Base-by-base conservation (phyloP, 2,329 filamentous ascomycete genomes). In the Trichoderma semiorbis region DNA sequence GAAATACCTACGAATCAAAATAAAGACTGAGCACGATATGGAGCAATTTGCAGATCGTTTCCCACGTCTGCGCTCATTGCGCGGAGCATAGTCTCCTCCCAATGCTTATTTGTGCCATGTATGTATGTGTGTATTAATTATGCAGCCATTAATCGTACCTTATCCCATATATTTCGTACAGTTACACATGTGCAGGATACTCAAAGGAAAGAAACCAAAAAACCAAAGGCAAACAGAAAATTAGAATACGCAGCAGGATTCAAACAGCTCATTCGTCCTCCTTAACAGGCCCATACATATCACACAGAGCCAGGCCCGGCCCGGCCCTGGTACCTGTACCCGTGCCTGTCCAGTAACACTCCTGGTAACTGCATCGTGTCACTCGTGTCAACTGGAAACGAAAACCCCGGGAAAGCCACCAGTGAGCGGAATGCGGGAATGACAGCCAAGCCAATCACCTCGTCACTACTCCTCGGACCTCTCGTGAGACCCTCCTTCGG, bases 401-500 rank as follows among this genome's bases (percentile, higher is more conserved):
- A 36, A 58, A 61, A 36, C 39, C 55, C 43, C 30, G 50, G 64
- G 50, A 62, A 69, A 50, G 39, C 55, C 53, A 47, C 55, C 65
- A 60, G 57, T 69, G 34, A n/a, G 65, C 65, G 55, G 36, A 28
- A 62, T 53, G 32, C 55, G 28, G 28, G 47, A 67, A 67, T 28
- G 34, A 32, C 57, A 53, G 26, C 43, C 43, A 61, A 24, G 58
- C 58, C 50, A 55, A 30, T 47, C 53, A 47, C 21, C 34, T 50
- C 47, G n/a, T 64, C n/a, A 39, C 65, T 67, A 63, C 50, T 72
- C 72, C 63, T 81, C 79, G 7, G 74, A 74, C 69, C 76, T 75
- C 34, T 80, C 78, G 24, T 79, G 75, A 28, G 79, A 77, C 28
- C 66, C 73, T 43, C 72, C 71, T 21, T 77, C 76, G 4, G 81